A percentile compares a stretch with the other conserved stretches of the same genome.
phyloP scores from a whole-genome alignment of 2,329 filamentous ascomycete species.

The Fusarium sp. region DNA sequence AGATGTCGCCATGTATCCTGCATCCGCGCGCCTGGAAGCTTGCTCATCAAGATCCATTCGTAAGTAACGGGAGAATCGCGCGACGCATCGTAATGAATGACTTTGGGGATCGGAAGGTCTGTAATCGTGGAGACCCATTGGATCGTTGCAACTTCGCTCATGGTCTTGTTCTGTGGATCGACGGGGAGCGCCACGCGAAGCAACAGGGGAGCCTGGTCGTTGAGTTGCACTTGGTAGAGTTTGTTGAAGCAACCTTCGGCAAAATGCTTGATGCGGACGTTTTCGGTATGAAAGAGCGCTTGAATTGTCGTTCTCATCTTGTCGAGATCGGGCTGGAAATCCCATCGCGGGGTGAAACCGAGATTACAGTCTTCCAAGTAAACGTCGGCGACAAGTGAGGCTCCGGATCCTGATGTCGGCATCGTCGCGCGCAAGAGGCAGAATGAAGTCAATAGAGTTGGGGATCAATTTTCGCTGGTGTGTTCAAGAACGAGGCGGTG shows the following conservation, averaged over 20 bases:
- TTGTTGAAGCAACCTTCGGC: constrained; percentile 39
- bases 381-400: not conserved
- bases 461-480: not conserved
- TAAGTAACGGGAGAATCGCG: constrained; percentile 46
- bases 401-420: not conserved
- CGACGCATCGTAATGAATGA: constrained; percentile 45
- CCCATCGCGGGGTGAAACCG: constrained; percentile 20
- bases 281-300: not conserved
- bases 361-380: not conserved
- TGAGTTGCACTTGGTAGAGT: constrained; percentile 26
- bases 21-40: constrained; percentile 41
- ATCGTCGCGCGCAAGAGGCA: not conserved
- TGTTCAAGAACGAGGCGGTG: too few relatives aligned
- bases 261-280: constrained; percentile 6
- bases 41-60: constrained; percentile 53
- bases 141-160: constrained; percentile 52
- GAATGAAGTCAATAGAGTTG: not conserved
- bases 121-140: constrained; percentile 43
- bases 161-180: constrained; percentile 47
- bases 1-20: constrained; percentile 38
- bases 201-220: constrained; percentile 16
- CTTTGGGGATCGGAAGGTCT: constrained; percentile 44
- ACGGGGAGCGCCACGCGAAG: constrained; percentile 51
- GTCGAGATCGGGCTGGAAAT: constrained; percentile 3
- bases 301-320: not conserved